A percentile compares a stretch with the other conserved stretches of the same genome.
Evolutionary conservation across 2,329 filamentous ascomycete genomes (phyloP).

Genomic region (Ophiostoma ulmi): DNA sequence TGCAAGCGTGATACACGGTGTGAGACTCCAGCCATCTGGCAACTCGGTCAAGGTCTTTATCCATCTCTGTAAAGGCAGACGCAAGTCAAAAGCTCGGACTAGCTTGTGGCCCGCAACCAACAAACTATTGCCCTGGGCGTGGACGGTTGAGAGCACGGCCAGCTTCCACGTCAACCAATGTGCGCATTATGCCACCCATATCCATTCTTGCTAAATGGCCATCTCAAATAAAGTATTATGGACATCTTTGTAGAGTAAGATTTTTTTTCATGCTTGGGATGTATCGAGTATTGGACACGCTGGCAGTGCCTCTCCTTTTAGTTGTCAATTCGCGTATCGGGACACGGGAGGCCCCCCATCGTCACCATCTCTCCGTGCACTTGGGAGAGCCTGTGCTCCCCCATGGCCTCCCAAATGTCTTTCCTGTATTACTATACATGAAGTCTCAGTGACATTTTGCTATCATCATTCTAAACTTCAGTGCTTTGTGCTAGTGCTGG

Average conservation of each 20-base stretch:
- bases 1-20: neutral
- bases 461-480: neutral
- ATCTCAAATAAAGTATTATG: neutral
- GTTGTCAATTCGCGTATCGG: neutral
- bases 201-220: neutral
- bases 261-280: neutral
- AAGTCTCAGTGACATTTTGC: neutral
- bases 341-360: neutral
- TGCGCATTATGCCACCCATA: neutral
- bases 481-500: neutral
- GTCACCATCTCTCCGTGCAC: neutral
- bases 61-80: neutral
- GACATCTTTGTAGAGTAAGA: neutral
- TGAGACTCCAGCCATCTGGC: neutral
- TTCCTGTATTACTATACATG: neutral
- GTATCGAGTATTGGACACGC: neutral
- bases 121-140: neutral
- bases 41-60: neutral
- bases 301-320: neutral
- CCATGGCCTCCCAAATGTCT: neutral
- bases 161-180: neutral
- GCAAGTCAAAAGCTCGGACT: neutral
- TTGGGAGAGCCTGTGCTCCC: neutral
- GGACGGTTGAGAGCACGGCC: neutral
- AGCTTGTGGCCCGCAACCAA: constrained; percentile 5